phyloP scores from a whole-genome alignment of 148 eudicot genomes.

The Rhododendron henanense region DNA sequence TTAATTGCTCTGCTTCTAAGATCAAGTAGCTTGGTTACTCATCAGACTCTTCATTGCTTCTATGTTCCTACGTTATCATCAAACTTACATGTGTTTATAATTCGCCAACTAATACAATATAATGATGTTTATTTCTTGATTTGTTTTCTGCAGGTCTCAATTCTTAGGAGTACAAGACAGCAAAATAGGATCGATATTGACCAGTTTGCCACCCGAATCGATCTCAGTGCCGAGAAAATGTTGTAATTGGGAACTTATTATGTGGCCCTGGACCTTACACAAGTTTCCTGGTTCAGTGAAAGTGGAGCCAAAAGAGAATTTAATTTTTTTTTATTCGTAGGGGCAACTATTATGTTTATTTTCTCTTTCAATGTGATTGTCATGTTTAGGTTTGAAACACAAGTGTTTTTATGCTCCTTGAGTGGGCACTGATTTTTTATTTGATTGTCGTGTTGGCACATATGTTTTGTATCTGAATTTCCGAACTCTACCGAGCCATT shows the following conservation, averaged over 20 bases:
- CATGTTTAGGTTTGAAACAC: background rate
- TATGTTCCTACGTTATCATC: background rate
- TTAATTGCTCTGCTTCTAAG: background rate
- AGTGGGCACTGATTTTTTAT: background rate
- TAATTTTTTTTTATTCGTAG: background rate
- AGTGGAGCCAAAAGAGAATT: background rate
- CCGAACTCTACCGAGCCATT: background rate
- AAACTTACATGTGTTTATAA: background rate
- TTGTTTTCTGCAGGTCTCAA: slow-evolving; percentile 49
- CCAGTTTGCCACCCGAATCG: slow-evolving; percentile 74
- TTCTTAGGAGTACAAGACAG: slow-evolving; percentile 62
- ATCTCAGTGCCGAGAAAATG: slow-evolving; percentile 26
- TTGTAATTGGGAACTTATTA: background rate
- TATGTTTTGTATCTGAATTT: background rate
- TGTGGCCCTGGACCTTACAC: background rate
- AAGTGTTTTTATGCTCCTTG: background rate
- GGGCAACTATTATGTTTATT: background rate
- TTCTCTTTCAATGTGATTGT: background rate
- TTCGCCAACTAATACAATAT: background rate
- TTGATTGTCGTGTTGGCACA: background rate
- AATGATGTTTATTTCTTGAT: background rate
- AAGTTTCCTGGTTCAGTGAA: slow-evolving; percentile 1
- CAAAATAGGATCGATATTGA: slow-evolving; percentile 36
- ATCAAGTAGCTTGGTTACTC: background rate
- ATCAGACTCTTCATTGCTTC: background rate